phyloP scores from a whole-genome alignment of 352 stramenopile species.

The Globisporangium radiosum region DNA sequence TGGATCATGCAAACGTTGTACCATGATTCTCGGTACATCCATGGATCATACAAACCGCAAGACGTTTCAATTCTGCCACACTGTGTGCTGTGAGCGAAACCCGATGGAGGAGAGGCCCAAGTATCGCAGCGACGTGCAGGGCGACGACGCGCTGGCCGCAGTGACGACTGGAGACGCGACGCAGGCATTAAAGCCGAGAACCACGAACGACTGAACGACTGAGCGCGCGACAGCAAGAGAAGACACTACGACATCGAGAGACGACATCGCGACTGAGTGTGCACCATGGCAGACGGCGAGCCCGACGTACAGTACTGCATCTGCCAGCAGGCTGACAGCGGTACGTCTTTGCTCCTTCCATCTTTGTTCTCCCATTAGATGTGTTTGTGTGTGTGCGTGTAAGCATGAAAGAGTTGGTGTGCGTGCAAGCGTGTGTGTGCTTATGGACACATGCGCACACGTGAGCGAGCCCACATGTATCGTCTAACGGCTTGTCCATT shows the following conservation, averaged over 20 bases:
- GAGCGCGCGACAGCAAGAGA: slow-evolving; percentile 4
- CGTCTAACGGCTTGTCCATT: not conserved
- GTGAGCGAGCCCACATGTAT: not conserved
- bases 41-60: slow-evolving; percentile 1
- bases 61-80: not conserved
- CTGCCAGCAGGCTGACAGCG: slow-evolving; percentile 74
- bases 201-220: not conserved
- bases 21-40: not conserved
- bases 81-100: not conserved
- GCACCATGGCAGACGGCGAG: slow-evolving; percentile 27
- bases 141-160: not conserved
- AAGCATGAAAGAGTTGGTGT: not conserved
- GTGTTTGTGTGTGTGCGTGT: not conserved
- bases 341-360: slow-evolving; percentile 19
- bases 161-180: slow-evolving; percentile 3
- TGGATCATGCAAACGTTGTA: not conserved
- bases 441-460: not conserved
- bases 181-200: slow-evolving; percentile 3
- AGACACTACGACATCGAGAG: not conserved
- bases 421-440: not conserved
- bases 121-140: not conserved
- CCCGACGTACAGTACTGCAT: slow-evolving; percentile 72
- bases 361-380: too few relatives aligned
- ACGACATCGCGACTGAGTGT: not conserved
- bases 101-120: not conserved